Evolutionary conservation across 2,329 filamentous ascomycete genomes (phyloP).

Genomic region (Aaosphaeria pasadenensis): DNA sequence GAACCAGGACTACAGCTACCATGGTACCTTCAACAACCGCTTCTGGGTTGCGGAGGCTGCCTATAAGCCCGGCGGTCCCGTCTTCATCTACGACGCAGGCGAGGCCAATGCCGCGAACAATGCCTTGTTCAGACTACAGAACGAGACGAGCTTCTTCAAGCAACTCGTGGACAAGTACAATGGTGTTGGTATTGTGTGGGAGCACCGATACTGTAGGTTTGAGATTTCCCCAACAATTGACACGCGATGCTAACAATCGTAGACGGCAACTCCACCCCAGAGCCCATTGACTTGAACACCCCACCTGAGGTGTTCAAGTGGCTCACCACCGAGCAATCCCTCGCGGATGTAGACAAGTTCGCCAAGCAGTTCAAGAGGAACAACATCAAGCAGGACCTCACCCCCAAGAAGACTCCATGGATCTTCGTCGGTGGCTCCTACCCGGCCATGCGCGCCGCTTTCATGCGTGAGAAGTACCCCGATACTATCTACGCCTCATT

Average conservation of each 20-base stretch:
- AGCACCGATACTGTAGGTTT: conserved; percentile 37
- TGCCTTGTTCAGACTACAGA: conserved; percentile 24
- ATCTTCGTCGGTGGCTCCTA: conserved; percentile 39
- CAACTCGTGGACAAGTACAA: conserved; percentile 34
- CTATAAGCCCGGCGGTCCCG: conserved; percentile 35
- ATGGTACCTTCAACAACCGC: conserved; percentile 34
- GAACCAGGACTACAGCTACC: conserved; percentile 15
- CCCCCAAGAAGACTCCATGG: conserved; percentile 36
- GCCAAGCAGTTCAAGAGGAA: conserved; percentile 38
- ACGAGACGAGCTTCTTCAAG: conserved; percentile 33
- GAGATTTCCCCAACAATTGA: background rate
- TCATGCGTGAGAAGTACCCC: conserved; percentile 38
- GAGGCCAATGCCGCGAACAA: conserved; percentile 27
- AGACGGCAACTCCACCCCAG: conserved; percentile 40
- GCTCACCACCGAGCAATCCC: conserved; percentile 40
- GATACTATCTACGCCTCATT: conserved; percentile 37
- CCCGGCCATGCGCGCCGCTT: conserved; percentile 37
- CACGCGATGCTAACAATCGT: background rate
- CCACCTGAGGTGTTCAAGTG: conserved; percentile 32
- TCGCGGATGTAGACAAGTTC: conserved; percentile 41
- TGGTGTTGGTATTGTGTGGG: conserved; percentile 40
- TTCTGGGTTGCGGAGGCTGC: conserved; percentile 34
- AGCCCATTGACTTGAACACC: conserved; percentile 28
- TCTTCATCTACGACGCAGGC: conserved; percentile 39
- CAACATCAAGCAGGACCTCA: conserved; percentile 33